Percentiles rank a stretch among this genome's conserved stretches.
Conservation (phyloP, 805 yeast genomes). For the Groenewaldozyma tartarivorans region DNA sequence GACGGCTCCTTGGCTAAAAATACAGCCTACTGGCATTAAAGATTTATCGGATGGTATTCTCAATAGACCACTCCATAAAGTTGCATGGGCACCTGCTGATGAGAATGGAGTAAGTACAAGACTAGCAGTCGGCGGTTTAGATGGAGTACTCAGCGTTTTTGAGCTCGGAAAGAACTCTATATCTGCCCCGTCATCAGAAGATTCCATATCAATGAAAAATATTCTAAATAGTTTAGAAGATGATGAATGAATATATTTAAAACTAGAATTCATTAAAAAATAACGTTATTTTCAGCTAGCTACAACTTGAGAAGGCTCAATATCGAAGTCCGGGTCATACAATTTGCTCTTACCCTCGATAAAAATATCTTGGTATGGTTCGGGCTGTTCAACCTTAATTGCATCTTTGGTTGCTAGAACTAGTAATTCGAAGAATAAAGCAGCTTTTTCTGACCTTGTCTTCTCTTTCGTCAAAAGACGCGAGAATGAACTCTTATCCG, state of each 20-base stretch:
- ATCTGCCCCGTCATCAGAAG: conserved; percentile 8
- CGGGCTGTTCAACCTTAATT: conserved; percentile 49
- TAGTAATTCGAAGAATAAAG: conserved; percentile 71
- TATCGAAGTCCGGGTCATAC: neutral
- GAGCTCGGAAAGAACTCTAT: conserved; percentile 15
- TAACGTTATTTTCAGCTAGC: too few relatives aligned
- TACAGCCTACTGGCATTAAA: conserved; percentile 9
- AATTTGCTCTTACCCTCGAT: conserved; percentile 35
- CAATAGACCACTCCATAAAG: conserved; percentile 21
- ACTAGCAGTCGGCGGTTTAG: conserved; percentile 27
- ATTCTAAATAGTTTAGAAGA: conserved; percentile 3
- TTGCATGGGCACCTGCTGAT: conserved; percentile 23
- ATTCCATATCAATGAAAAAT: conserved; percentile 10
- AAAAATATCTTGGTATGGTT: conserved; percentile 50
- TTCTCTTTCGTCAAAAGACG: conserved; percentile 23
- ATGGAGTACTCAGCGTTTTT: conserved; percentile 24
- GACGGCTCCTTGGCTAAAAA: conserved; percentile 22
- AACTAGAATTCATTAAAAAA: too few relatives aligned
- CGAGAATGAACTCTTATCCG: conserved; percentile 24
- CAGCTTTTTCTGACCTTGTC: conserved; percentile 51
- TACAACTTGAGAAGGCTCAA: too few relatives aligned
- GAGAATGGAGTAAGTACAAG: neutral
- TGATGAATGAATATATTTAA: too few relatives aligned
- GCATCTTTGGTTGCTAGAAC: conserved; percentile 75
- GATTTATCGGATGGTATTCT: conserved; percentile 1